Conservation (phyloP, 345 rosid species). For the Citrus sinensis region DVS_A1.0 CM039168.1:13859501-13860000, state of each 20-base stretch:
- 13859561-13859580: slow-evolving; percentile 77
- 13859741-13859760: background rate
- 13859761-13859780: slow-evolving; percentile 5
- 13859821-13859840: slow-evolving; percentile 65
- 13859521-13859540: slow-evolving; percentile 32
- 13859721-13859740: background rate
- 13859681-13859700: slow-evolving; percentile 65
- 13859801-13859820: slow-evolving; percentile 94
- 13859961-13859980: background rate
- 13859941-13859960: background rate
- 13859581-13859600: slow-evolving; percentile 98
- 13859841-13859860: slow-evolving; percentile 87
- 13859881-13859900: slow-evolving; percentile 77
- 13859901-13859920: background rate
- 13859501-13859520: background rate
- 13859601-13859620: slow-evolving; percentile 74
- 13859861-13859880: slow-evolving; percentile 81
- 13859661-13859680: slow-evolving; percentile 77
- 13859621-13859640: slow-evolving; percentile 93
- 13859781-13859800: slow-evolving; percentile 98
- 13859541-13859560: slow-evolving; percentile 32
- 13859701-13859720: background rate
- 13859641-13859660: slow-evolving; percentile 75
- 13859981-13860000: background rate
- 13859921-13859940: background rate